Conservation (phyloP, 257 asterid genomes). For the Anisodus tanguticus region DNA sequence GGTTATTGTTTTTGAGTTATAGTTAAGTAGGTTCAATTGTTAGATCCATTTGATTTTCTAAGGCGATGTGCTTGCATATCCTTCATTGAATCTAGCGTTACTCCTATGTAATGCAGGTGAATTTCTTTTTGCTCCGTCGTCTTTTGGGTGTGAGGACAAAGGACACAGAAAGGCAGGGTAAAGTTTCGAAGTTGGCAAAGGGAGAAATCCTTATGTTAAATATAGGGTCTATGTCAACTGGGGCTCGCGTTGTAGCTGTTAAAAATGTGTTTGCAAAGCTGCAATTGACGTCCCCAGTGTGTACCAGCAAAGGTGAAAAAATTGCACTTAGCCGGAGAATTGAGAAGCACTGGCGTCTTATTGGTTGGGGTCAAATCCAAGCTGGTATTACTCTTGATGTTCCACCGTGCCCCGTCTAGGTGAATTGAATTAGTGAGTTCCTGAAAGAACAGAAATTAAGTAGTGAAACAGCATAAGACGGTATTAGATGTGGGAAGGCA, state of each 20-base stretch:
- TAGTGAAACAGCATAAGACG: conserved; percentile 8
- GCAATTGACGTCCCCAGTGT: conserved; percentile 93
- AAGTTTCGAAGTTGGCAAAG: conserved; percentile 83
- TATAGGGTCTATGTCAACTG: conserved; percentile 98
- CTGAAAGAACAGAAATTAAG: not conserved
- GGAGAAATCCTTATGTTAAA: conserved; percentile 95
- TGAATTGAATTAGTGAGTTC: conserved; percentile 25
- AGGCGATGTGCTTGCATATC: not conserved
- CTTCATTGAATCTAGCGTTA: not conserved
- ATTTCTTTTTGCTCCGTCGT: conserved; percentile 85
- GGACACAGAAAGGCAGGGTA: conserved; percentile 90
- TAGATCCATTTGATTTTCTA: not conserved
- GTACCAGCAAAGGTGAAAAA: conserved; percentile 94
- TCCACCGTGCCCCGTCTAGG: conserved; percentile 79
- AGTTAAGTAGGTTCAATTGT: not conserved
- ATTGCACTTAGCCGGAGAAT: conserved; percentile 94
- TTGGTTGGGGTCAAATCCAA: conserved; percentile 97
- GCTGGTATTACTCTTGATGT: conserved; percentile 92
- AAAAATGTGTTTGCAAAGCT: conserved; percentile 87
- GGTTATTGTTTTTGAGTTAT: not conserved
- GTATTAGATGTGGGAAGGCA: conserved; percentile 61
- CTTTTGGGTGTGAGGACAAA: conserved; percentile 94
- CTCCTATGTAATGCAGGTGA: conserved; percentile 57
- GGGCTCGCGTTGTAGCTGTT: conserved; percentile 90
- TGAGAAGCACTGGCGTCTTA: conserved; percentile 98